Evolutionary conservation across 352 stramenopile species (phyloP).

Genomic region (Phytopythium litorale): DNA sequence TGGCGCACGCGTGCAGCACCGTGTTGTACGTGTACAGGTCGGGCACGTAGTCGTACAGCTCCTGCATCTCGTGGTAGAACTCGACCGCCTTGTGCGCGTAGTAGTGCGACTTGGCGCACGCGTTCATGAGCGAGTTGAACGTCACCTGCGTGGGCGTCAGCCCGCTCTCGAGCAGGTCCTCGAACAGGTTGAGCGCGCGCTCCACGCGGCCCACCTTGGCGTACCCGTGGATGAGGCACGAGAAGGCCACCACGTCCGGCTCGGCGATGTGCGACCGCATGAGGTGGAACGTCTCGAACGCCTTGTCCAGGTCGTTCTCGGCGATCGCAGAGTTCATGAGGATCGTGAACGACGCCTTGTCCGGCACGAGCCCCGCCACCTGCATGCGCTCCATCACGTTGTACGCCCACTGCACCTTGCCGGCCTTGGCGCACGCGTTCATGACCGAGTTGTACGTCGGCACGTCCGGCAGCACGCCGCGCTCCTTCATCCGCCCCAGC

Average conservation of each 20-base stretch:
- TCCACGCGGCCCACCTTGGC: constrained; percentile 73
- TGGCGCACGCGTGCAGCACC: constrained; percentile 71
- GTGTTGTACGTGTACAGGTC: constrained; percentile 78
- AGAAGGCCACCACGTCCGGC: constrained; percentile 70
- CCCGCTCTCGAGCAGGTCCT: constrained; percentile 68
- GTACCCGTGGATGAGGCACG: constrained; percentile 67
- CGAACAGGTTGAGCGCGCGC: constrained; percentile 65
- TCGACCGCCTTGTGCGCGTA: constrained; percentile 82
- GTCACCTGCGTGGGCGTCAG: constrained; percentile 69
- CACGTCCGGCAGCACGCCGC: constrained; percentile 49
- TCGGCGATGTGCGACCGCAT: constrained; percentile 74
- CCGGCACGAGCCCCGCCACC: constrained; percentile 57
- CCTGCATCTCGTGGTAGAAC: constrained; percentile 86
- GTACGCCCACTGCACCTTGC: constrained; percentile 67
- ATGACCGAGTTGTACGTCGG: constrained; percentile 80
- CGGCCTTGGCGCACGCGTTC: constrained; percentile 71
- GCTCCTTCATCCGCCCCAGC: constrained; percentile 79
- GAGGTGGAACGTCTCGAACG: constrained; percentile 82
- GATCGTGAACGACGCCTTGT: constrained; percentile 72
- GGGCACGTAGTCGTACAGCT: constrained; percentile 80
- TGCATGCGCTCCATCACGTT: constrained; percentile 88
- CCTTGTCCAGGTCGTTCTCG: constrained; percentile 68
- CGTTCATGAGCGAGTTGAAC: constrained; percentile 79
- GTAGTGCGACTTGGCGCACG: constrained; percentile 81
- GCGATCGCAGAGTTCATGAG: constrained; percentile 77